Evolutionary conservation across 768 basidiomycete genomes (phyloP), one percentile per base, ranked within the genome.

Genomic region (Panaeolus cyanescens): DNA sequence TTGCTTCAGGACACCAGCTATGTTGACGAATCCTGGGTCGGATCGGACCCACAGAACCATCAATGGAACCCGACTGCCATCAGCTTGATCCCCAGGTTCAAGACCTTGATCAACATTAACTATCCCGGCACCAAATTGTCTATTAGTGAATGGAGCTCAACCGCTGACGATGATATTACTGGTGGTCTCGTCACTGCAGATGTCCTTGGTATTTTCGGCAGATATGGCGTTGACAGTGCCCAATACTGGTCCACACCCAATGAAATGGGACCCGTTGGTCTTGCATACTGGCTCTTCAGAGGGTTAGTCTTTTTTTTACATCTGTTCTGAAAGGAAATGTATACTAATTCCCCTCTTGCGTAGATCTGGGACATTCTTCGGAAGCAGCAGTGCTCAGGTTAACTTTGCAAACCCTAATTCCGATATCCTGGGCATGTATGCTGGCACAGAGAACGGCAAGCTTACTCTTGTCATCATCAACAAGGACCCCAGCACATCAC

Each of bases 261-360:
- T 62, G 78, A 80, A 68, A 67, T 73, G 36, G 79, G 79, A 4
- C 82, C 83, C 17, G 65, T 80, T 31, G 83, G 82, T 25, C 69
- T 84, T 57, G 84, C 83, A 28, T 85, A 79, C 67, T 85, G 84
- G 84, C 72, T 85, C 6, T 85, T 72, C 72, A 73, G 83, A 73
- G 84, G 84, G 82, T 84, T 64, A 17, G 75, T 62, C 30, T n/a
- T 33, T 19, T 54, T 54, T 45, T 22, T 31, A 57, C 17, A 54
- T 20, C 4, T 28, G 15, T 8, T 15, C 3, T n/a, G n/a, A n/a
- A n/a, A n/a, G n/a, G n/a, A 74, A 61, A 30, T 20, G 37, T 10
- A 50, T 55, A 54, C 45, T 50, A n/a, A 50, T 15, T 8, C 25
- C 33, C 17, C 5, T 22, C 39, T 22, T 33, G 37, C 45, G 5